Evolutionary conservation across 2,329 filamentous ascomycete species (phyloP), one percentile per base, ranked within the genome.

Genomic region (Alternaria dauci): DNA sequence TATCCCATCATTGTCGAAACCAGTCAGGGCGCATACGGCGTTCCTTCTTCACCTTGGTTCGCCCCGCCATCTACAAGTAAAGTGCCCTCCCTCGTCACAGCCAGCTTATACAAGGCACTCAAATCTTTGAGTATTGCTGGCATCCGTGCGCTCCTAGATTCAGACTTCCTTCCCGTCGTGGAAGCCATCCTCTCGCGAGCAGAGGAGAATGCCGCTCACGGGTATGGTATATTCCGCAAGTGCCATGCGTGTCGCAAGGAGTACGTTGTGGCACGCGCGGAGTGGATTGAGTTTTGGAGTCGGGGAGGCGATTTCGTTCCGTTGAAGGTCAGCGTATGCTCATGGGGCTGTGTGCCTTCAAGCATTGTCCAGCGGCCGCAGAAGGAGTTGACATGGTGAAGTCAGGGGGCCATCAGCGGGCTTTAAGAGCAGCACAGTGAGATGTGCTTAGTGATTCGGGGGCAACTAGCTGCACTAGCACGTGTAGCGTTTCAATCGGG

Each of bases 271-370:
- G 56, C 73, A 1, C 57, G 69, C 30, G 74, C 74, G 3, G 71
- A 72, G 52, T 77, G 75, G 76, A 54, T 76, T 5, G 75, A 78
- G 48, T 75, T 72, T 36, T 77, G 74, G 73, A 58, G 44, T 32
- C 44, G 36, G 2, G 34, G 41, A 7, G 59, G 34, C 6, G 51
- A 64, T 1, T 62, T 69, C 14, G 46, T 69, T 12, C 72, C 73
- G 0, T 61, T 75, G 32, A 69, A 65, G 46, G 61, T 74, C 20
- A 62, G 64, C 43, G 73, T 76, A 0, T 77, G 75, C 58, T 74
- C 72, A 16, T 76, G 73, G 73, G 67, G 67, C 1, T 77, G 75
- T 48, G 73, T 75, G 6, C 74, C 74, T 2, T 32, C 62, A 14
- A 44, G 59, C 8, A 67, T 73, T 57, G 50, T 44, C 3, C 48